Evolutionary conservation across 1,139 yeast species (phyloP).

Genomic region (Suhomyces terraborum): DNA sequence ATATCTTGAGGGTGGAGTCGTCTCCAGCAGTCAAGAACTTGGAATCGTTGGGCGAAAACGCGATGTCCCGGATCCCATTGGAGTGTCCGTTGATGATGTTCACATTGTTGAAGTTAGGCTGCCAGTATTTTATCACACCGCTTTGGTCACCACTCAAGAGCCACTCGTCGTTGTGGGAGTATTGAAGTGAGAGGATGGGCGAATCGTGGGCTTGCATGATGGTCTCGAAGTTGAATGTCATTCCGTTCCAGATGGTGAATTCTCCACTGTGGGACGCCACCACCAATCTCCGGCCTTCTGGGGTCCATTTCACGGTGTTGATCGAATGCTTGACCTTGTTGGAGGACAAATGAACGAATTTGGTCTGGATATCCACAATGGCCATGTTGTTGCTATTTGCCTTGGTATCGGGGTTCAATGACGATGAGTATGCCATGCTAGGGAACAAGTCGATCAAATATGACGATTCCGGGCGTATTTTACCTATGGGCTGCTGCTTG

Average conservation of each 20-base stretch:
- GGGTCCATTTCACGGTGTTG: slow-evolving; percentile 92
- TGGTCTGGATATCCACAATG: slow-evolving; percentile 65
- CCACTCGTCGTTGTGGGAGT: slow-evolving; percentile 94
- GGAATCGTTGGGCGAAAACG: slow-evolving; percentile 87
- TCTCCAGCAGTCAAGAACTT: slow-evolving; percentile 92
- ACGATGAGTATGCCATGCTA: slow-evolving; percentile 57
- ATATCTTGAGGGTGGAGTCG: slow-evolving; percentile 83
- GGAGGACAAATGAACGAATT: slow-evolving; percentile 87
- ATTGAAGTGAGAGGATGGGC: slow-evolving; percentile 76
- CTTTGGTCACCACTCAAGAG: slow-evolving; percentile 89
- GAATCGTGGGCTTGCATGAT: slow-evolving; percentile 98
- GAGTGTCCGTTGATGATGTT: slow-evolving; percentile 80
- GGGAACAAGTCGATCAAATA: slow-evolving; percentile 75
- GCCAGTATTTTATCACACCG: slow-evolving; percentile 94
- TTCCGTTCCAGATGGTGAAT: slow-evolving; percentile 95
- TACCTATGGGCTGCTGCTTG: slow-evolving; percentile 51
- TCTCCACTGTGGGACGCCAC: slow-evolving; percentile 95
- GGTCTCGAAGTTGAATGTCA: slow-evolving; percentile 92
- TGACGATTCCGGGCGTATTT: slow-evolving; percentile 75
- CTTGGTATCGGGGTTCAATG: slow-evolving; percentile 21
- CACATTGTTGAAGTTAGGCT: slow-evolving; percentile 95
- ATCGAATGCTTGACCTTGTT: slow-evolving; percentile 92
- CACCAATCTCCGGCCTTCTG: slow-evolving; percentile 87
- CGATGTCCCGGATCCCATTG: slow-evolving; percentile 81
- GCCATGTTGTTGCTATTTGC: slow-evolving; percentile 45